Evolutionary conservation across 805 yeast genomes (phyloP).

Genomic region (Scheffersomyces lignosus): DNA sequence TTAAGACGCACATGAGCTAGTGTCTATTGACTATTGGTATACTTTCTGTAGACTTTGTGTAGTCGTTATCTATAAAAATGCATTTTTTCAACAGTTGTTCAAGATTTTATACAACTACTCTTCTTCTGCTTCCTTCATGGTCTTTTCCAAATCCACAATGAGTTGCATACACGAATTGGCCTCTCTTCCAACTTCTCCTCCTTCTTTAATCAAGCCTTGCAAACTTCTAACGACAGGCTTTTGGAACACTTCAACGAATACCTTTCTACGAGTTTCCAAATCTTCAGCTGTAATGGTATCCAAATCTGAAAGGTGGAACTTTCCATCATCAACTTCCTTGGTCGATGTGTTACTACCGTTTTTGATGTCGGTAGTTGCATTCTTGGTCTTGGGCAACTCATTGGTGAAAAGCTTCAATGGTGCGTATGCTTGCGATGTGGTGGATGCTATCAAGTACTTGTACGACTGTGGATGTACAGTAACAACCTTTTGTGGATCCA

Average conservation of each 20-base stretch:
- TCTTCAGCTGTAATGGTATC: constrained; percentile 61
- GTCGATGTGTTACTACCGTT: constrained; percentile 2
- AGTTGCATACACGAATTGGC: constrained; percentile 28
- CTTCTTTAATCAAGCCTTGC: constrained; percentile 57
- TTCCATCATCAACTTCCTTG: constrained; percentile 20
- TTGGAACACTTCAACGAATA: constrained; percentile 54
- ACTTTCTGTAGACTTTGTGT: too few species aligned
- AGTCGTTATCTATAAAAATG: too few species aligned
- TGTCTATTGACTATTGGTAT: too few species aligned
- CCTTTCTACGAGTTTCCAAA: constrained; percentile 50
- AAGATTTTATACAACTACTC: too few species aligned
- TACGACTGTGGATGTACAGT: constrained; percentile 48
- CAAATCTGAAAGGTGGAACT: constrained; percentile 35
- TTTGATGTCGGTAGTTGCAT: constrained; percentile 4
- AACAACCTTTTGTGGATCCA: constrained; percentile 13
- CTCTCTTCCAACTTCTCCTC: constrained; percentile 67
- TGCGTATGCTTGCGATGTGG: constrained; percentile 61
- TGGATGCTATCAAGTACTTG: constrained; percentile 52
- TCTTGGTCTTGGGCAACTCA: constrained; percentile 23
- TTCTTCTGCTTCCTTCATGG: not conserved
- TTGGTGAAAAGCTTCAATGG: constrained; percentile 59
- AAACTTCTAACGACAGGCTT: constrained; percentile 52
- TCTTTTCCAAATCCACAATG: constrained; percentile 7
- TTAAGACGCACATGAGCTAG: too few species aligned
- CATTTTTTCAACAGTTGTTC: too few species aligned